Base-by-base conservation (phyloP, 192 early-diverging fungal species). In the Coemansia asiatica region DNA sequence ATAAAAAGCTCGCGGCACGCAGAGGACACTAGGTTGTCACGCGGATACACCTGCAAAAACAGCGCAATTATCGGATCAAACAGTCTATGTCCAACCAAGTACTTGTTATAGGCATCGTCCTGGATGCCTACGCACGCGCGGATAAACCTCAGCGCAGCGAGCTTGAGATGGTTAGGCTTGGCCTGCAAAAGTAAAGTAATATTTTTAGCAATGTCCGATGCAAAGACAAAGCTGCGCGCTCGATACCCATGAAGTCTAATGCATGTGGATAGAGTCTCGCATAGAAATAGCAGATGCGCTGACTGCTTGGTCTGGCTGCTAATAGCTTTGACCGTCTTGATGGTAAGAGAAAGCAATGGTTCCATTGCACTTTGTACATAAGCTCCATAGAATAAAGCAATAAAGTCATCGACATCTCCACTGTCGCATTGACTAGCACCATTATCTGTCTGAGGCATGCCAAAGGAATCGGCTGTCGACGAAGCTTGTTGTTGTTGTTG, bases 1-100 rank as follows among this genome's bases (percentile, higher is more conserved):
- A 90, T 90, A 65, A 98, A 90, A 44, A 98, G 77, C 59, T 96
- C 94, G 35, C 95, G 83, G 67, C 91, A 95, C 1, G 96, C 91
- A 6, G 95, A 95, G 60, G 95, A 92, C 18, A 94, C 64, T 27
- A 96, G 73, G 63, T 96, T 96, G 57, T 95, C 88, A 35, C 82
- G 83, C 55, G 87, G 85, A 33, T 88, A 76, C 2, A 88, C 88
- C 21, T 84, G 82, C 13, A 86, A 28, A 40, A 92, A 84, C 19
- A 86, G 68, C 6, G 79, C 76, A 56, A 95, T 71, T 25, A 93
- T 82, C 19, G 87, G 82, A 31, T 86, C 87, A 46, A 95, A 81
- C 23, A 92, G 74, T 61, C 91, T 84, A 54, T 90, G 80, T 35
- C 92, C 88, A 38, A 93, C 71, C 49, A 96, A 61, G 64, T 92